These are phyloP conservation scores for Ciborinia camelliae DNA, from an alignment of 2,329 filamentous ascomycete genomes.

Conservation along the genomic window DNA sequence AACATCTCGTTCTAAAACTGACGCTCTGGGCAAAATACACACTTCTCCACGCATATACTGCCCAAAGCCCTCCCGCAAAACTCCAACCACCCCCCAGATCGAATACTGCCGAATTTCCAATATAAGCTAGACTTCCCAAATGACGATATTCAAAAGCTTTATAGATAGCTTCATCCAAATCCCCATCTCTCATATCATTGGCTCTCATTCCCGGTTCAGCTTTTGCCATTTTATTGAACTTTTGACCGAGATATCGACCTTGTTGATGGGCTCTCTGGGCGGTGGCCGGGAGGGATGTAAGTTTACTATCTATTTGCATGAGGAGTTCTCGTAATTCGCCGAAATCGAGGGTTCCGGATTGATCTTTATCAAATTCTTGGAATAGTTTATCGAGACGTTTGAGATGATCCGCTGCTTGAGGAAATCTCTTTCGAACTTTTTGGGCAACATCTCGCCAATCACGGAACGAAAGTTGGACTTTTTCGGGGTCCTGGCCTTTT, in stretches of 20 bases:
- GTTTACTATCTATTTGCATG: constrained; percentile 87
- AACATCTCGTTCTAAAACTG: constrained; percentile 79
- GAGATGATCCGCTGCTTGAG: constrained; percentile 83
- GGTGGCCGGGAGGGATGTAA: constrained; percentile 91
- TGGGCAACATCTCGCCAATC: constrained; percentile 86
- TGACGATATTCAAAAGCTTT: constrained; percentile 94
- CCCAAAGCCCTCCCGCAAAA: constrained; percentile 78
- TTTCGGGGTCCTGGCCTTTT: constrained; percentile 83
- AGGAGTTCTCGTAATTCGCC: constrained; percentile 86
- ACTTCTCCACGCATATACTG: constrained; percentile 93
- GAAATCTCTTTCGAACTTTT: constrained; percentile 83
- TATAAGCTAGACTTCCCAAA: constrained; percentile 86
- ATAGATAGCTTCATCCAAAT: constrained; percentile 88
- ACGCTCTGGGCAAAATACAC: constrained; percentile 98
- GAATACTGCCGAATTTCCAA: constrained; percentile 95
- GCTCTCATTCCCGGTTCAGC: constrained; percentile 69
- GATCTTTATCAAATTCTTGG: constrained; percentile 85
- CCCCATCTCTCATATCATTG: constrained; percentile 83
- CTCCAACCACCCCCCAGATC: constrained; percentile 77
- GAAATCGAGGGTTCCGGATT: constrained; percentile 90
- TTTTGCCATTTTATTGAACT: constrained; percentile 87
- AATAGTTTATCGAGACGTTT: constrained; percentile 90
- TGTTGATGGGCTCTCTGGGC: constrained; percentile 97
- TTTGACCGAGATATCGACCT: constrained; percentile 85
- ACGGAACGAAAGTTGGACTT: constrained; percentile 77